phyloP scores from a whole-genome alignment of 2,329 filamentous ascomycete genomes.

The Nannizzia gypsea region DNA sequence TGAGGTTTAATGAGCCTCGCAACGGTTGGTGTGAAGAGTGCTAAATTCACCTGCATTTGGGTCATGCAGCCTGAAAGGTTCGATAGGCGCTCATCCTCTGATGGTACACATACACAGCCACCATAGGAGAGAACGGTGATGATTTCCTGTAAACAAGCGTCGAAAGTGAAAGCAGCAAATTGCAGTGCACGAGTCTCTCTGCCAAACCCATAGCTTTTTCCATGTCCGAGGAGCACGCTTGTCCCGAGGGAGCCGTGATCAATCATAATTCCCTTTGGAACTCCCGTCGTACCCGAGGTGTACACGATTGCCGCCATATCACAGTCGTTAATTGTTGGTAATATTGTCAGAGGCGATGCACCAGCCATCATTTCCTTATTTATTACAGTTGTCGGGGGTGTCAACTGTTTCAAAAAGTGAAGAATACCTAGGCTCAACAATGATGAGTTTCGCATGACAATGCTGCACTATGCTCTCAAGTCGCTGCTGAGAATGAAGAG shows the following conservation, averaged over 20 bases:
- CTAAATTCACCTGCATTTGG: constrained; percentile 42
- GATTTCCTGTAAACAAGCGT: constrained; percentile 45
- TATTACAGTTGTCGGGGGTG: background rate
- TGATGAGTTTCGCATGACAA: background rate
- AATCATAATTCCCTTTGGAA: constrained; percentile 39
- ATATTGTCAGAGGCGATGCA: background rate
- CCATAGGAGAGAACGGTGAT: constrained; percentile 49
- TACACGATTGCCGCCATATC: constrained; percentile 35
- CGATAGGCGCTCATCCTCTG: constrained; percentile 37
- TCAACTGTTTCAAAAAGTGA: background rate
- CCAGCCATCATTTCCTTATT: background rate
- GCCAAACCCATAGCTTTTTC: constrained; percentile 23
- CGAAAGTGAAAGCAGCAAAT: constrained; percentile 34
- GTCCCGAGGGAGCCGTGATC: constrained; percentile 16
- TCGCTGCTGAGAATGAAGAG: constrained; percentile 10
- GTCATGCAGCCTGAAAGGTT: constrained; percentile 42
- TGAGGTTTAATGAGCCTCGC: constrained; percentile 36
- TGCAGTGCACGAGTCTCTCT: constrained; percentile 20
- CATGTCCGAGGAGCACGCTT: constrained; percentile 41
- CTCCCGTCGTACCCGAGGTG: constrained; percentile 38
- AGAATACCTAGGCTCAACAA: background rate
- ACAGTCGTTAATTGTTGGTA: background rate
- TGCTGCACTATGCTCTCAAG: background rate
- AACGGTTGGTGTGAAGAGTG: constrained; percentile 50
- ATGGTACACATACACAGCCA: constrained; percentile 49